These are phyloP conservation scores for Euptelea pleiosperma DNA, from an alignment of 164 flowering plant species.

Conservation along the genomic window DNA sequence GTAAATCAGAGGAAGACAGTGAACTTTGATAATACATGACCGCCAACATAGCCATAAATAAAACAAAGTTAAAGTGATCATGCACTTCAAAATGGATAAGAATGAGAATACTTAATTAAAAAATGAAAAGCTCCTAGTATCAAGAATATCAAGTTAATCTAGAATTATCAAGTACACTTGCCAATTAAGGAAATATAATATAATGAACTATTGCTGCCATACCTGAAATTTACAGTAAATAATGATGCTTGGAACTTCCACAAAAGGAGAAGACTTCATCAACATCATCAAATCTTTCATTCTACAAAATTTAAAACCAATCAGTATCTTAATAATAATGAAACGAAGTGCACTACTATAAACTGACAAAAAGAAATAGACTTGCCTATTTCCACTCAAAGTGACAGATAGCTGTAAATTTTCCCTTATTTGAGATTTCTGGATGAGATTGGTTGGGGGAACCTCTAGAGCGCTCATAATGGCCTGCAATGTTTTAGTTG, in stretches of 20 bases:
- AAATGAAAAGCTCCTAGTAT: neutral
- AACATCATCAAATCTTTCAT: constrained; percentile 70
- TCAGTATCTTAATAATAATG: neutral
- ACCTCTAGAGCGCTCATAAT: constrained; percentile 80
- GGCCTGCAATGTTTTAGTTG: constrained; percentile 57
- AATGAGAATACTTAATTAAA: too few species aligned
- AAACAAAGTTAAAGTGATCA: too few species aligned
- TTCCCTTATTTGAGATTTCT: constrained; percentile 53
- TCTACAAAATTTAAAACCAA: constrained; percentile 29
- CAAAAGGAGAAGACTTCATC: constrained; percentile 63
- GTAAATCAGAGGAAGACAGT: too few species aligned
- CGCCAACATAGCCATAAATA: too few species aligned
- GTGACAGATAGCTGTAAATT: constrained; percentile 76
- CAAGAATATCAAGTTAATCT: neutral
- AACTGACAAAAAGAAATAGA: constrained; percentile 6
- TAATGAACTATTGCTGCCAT: constrained; percentile 2
- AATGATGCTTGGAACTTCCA: constrained; percentile 66
- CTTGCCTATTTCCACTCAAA: constrained; percentile 67
- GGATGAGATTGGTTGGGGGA: constrained; percentile 64
- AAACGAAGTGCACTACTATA: neutral
- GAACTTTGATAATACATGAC: too few species aligned
- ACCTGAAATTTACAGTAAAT: constrained; percentile 98
- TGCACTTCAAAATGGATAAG: too few species aligned
- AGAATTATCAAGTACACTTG: neutral
- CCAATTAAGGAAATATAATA: neutral